Conservation (phyloP, 2,329 filamentous ascomycete species). For the Grosmannia penicillata region DNA sequence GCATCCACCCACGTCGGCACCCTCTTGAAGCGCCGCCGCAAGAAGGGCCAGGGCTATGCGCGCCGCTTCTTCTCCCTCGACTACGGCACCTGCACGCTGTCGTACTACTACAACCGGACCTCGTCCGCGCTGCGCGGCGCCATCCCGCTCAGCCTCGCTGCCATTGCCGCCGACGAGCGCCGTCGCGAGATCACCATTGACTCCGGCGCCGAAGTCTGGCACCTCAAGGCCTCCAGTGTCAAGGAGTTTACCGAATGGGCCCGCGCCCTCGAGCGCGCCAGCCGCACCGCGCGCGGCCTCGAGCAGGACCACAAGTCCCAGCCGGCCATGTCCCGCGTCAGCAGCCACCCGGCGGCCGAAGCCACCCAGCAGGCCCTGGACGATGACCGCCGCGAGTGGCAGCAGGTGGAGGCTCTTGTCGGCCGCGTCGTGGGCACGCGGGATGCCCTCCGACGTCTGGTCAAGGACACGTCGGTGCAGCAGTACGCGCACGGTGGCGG, state of each 20-base stretch:
- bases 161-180: conserved; percentile 77
- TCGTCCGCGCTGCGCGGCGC: conserved; percentile 85
- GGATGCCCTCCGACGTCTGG: conserved; percentile 74
- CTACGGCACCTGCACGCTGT: conserved; percentile 84
- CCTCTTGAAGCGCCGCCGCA: conserved; percentile 78
- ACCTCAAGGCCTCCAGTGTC: conserved; percentile 67
- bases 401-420: conserved; percentile 69
- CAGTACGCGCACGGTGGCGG: conserved; percentile 26
- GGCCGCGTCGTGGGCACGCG: conserved; percentile 75
- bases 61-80: conserved; percentile 92
- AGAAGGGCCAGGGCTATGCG: conserved; percentile 87
- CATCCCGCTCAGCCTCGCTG: conserved; percentile 81
- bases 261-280: conserved; percentile 68
- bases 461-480: conserved; percentile 61
- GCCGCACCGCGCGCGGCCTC: conserved; percentile 44
- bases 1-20: conserved; percentile 54
- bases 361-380: conserved; percentile 16
- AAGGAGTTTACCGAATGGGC: conserved; percentile 86
- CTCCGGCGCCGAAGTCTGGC: conserved; percentile 94
- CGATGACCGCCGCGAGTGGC: conserved; percentile 72
- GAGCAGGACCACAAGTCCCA: conserved; percentile 19
- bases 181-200: conserved; percentile 90
- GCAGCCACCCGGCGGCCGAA: conserved; percentile 7
- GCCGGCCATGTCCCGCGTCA: background rate
- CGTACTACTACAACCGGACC: conserved; percentile 90